phyloP scores from a whole-genome alignment of 2,329 filamentous ascomycete genomes.

The Trichophyton schoenleinii region DNA sequence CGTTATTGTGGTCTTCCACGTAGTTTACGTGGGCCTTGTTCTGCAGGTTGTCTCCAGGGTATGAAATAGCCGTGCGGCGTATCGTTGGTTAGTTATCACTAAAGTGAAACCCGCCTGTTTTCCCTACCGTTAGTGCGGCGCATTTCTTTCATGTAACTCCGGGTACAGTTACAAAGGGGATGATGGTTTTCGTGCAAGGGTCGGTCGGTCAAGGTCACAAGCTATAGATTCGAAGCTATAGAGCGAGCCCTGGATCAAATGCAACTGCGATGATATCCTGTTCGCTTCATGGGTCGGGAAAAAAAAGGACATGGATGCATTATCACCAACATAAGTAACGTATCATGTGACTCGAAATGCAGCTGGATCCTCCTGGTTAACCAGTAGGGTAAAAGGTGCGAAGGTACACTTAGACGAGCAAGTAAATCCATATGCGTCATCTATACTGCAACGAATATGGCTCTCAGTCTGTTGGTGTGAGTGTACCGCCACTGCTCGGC shows the following conservation, averaged over 20 bases:
- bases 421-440: background rate
- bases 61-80: conserved; percentile 1
- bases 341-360: background rate
- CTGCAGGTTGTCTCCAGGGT: background rate
- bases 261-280: background rate
- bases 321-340: conserved; percentile 1
- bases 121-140: background rate
- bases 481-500: background rate
- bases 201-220: background rate
- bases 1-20: background rate
- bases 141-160: background rate
- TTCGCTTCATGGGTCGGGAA: background rate
- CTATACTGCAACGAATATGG: background rate
- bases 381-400: background rate
- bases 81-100: background rate
- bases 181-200: background rate
- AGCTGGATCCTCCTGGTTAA: background rate
- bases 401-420: background rate
- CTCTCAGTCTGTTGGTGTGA: background rate
- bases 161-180: background rate
- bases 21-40: background rate
- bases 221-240: background rate
- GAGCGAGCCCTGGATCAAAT: background rate
- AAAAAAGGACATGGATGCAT: background rate
- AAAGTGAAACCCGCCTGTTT: background rate